Percentiles rank a stretch among this genome's conserved stretches.
These are phyloP conservation scores for Acanthochlamys bracteata DNA, from an alignment of 106 monocot genomes.

Conservation along the genomic window DNA sequence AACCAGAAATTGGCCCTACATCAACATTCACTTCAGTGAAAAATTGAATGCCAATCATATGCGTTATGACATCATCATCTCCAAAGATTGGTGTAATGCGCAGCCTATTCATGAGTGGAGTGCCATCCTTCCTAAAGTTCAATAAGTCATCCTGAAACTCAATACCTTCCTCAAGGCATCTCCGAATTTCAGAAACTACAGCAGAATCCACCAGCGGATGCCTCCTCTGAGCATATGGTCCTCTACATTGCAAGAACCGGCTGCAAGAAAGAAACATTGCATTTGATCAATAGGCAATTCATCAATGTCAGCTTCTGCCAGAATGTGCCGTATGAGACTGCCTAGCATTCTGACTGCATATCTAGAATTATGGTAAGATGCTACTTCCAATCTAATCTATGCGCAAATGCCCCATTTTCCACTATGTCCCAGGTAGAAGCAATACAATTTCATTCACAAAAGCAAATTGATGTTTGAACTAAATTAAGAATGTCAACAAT, in stretches of 20 bases:
- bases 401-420: too few relatives aligned
- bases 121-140: conserved; percentile 93
- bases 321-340: background rate
- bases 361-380: too few relatives aligned
- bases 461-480: too few relatives aligned
- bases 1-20: conserved; percentile 55
- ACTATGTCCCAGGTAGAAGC: too few relatives aligned
- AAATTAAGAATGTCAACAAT: too few relatives aligned
- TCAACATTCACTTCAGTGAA: conserved; percentile 74
- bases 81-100: conserved; percentile 71
- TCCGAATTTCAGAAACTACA: conserved; percentile 70
- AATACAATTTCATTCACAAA: too few relatives aligned
- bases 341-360: too few relatives aligned
- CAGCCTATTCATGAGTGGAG: conserved; percentile 65
- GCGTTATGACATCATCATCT: conserved; percentile 78
- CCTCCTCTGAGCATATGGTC: conserved; percentile 89
- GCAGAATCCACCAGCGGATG: conserved; percentile 78
- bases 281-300: background rate
- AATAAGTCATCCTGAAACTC: conserved; percentile 80
- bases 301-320: background rate
- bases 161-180: conserved; percentile 58
- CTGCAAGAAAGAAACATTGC: conserved; percentile 28
- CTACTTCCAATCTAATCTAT: too few relatives aligned
- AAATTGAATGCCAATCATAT: conserved; percentile 76
- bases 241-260: conserved; percentile 93